Evolutionary conservation across 2,329 filamentous ascomycete genomes (phyloP).

Genomic region (Ophiostoma sp.): DNA sequence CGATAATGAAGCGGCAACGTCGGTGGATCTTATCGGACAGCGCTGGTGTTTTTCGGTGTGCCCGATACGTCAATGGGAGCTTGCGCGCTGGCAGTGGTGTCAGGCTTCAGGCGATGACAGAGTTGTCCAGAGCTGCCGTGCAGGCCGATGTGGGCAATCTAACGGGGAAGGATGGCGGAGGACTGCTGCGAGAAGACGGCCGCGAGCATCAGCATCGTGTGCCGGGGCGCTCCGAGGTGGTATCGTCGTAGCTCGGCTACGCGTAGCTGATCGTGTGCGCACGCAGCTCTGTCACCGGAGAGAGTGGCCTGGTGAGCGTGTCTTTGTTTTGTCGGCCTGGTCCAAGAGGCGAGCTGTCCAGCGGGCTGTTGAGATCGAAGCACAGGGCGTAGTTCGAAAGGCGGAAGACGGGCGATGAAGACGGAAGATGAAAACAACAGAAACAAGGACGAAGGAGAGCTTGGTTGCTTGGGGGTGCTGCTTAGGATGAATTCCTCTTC

Average conservation of each 20-base stretch:
- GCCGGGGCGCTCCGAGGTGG: background rate
- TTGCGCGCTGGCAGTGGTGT: too few relatives aligned
- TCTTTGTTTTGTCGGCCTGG: background rate
- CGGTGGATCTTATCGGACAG: too few relatives aligned
- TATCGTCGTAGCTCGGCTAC: constrained; percentile 10
- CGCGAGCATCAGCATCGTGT: constrained; percentile 31
- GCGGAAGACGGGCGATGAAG: too few relatives aligned
- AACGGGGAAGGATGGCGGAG: constrained; percentile 30
- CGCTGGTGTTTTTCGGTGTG: too few relatives aligned
- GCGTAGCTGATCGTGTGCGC: constrained; percentile 16
- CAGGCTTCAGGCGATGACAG: background rate
- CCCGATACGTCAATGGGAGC: too few relatives aligned
- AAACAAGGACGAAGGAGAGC: too few relatives aligned
- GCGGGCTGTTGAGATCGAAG: background rate
- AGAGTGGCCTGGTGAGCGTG: background rate
- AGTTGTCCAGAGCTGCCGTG: background rate
- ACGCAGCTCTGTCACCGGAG: background rate
- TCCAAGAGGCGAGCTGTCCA: background rate
- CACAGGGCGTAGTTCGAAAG: too few relatives aligned
- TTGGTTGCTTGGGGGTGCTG: too few relatives aligned
- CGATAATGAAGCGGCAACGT: too few relatives aligned
- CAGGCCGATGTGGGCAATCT: constrained; percentile 17
- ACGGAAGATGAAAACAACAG: too few relatives aligned
- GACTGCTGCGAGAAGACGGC: constrained; percentile 27
- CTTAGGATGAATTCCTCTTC: background rate